Evolutionary conservation across 345 rosid genomes (phyloP).

Genomic region (Noccaea bulbosa): DNA sequence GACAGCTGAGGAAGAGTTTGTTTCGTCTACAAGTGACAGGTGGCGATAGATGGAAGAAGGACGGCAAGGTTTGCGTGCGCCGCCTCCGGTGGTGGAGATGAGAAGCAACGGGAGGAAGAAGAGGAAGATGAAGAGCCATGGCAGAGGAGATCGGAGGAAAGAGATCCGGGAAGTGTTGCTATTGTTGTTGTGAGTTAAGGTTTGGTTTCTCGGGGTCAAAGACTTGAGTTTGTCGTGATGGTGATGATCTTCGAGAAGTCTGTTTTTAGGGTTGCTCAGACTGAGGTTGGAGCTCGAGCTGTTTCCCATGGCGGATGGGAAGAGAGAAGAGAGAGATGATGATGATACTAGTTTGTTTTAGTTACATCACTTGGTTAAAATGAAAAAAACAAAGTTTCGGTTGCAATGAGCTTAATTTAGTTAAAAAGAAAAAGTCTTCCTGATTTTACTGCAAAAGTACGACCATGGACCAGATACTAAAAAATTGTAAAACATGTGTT

Average conservation of each 20-base stretch:
- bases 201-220: slow-evolving; percentile 6
- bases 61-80: slow-evolving; percentile 38
- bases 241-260: slow-evolving; percentile 20
- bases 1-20: slow-evolving; percentile 35
- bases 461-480: slow-evolving; percentile 18
- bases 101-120: slow-evolving; percentile 55
- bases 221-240: slow-evolving; percentile 19
- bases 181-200: slow-evolving; percentile 34
- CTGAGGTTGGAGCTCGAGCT: slow-evolving; percentile 31
- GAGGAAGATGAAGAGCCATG: slow-evolving; percentile 57
- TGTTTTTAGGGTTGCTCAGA: slow-evolving; percentile 26
- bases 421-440: slow-evolving; percentile 37
- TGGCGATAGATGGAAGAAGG: slow-evolving; percentile 32
- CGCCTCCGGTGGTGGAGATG: slow-evolving; percentile 54
- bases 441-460: slow-evolving; percentile 17
- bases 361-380: slow-evolving; percentile 9
- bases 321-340: slow-evolving; percentile 9
- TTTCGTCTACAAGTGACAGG: slow-evolving; percentile 38
- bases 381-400: slow-evolving; percentile 12
- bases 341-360: neutral
- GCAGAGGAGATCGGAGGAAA: slow-evolving; percentile 44
- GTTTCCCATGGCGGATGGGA: slow-evolving; percentile 39
- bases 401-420: slow-evolving; percentile 18
- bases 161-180: slow-evolving; percentile 36
- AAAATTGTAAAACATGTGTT: neutral